Percentiles rank a stretch among this genome's conserved stretches.
Evolutionary conservation across 2,329 filamentous ascomycete species (phyloP).

Genomic region (Colletotrichum sp.): DNA sequence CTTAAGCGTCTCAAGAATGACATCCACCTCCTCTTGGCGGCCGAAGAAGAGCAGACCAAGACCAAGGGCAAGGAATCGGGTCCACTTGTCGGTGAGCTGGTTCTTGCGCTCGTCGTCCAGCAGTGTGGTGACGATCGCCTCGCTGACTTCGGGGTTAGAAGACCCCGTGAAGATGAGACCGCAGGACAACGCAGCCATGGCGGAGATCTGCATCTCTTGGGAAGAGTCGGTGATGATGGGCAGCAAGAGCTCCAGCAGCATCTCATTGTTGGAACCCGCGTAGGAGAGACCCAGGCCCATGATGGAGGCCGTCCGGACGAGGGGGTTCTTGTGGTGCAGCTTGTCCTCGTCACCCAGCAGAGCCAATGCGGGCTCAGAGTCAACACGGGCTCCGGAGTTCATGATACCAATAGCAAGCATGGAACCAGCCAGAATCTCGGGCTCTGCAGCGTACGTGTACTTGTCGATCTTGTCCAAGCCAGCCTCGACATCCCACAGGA

Average conservation of each 20-base stretch:
- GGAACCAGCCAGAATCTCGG: conserved; percentile 87
- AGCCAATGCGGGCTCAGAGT: conserved; percentile 89
- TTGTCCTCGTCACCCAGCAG: conserved; percentile 82
- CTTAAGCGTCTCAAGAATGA: conserved; percentile 95
- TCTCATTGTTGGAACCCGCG: conserved; percentile 90
- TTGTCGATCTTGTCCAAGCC: conserved; percentile 94
- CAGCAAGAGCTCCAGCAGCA: conserved; percentile 82
- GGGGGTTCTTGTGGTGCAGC: conserved; percentile 77
- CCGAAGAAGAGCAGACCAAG: conserved; percentile 95
- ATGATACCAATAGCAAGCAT: conserved; percentile 94
- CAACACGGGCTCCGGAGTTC: conserved; percentile 88
- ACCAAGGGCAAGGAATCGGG: conserved; percentile 92
- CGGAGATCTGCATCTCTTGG: conserved; percentile 92
- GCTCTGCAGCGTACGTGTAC: conserved; percentile 85
- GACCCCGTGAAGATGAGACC: conserved; percentile 94
- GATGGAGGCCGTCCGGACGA: conserved; percentile 83
- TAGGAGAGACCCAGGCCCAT: conserved; percentile 97
- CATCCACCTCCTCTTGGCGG: conserved; percentile 97
- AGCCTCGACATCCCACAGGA: conserved; percentile 92
- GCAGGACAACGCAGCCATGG: conserved; percentile 91
- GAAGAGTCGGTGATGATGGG: conserved; percentile 86
- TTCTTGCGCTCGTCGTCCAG: conserved; percentile 91
- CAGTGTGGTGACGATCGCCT: conserved; percentile 89
- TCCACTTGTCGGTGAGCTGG: conserved; percentile 98
- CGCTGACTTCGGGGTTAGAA: conserved; percentile 87